Percentiles rank a stretch among this genome's conserved stretches.
Conservation (phyloP, 2,329 filamentous ascomycete species). For the Sporothrix luriei region DNA sequence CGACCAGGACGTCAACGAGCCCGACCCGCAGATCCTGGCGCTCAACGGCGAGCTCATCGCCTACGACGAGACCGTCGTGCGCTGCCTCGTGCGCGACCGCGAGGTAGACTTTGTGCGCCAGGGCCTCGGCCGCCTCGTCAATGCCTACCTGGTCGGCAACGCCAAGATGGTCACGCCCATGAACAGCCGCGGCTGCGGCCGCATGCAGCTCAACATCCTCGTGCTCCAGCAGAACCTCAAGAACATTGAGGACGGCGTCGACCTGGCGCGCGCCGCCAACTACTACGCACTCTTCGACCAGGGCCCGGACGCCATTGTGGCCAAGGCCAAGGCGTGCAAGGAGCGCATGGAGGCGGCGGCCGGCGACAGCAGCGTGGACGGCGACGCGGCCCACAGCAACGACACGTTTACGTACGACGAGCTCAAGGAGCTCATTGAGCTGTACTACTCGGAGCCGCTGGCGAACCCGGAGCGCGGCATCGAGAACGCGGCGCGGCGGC, state of each 20-base stretch:
- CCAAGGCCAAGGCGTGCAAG: conserved; percentile 58
- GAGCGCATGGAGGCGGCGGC: conserved; percentile 46
- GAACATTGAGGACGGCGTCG: conserved; percentile 76
- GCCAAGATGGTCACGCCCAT: conserved; percentile 73
- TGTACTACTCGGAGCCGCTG: conserved; percentile 69
- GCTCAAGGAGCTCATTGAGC: conserved; percentile 65
- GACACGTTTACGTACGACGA: conserved; percentile 66
- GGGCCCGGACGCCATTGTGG: conserved; percentile 67
- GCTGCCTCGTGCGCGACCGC: conserved; percentile 65
- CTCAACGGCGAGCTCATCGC: conserved; percentile 83
- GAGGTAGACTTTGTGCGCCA: conserved; percentile 76
- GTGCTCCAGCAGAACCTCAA: conserved; percentile 97
- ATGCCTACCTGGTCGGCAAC: conserved; percentile 74
- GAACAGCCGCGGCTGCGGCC: conserved; percentile 79
- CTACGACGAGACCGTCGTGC: conserved; percentile 80
- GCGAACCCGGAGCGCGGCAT: conserved; percentile 69
- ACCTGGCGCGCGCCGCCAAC: conserved; percentile 63
- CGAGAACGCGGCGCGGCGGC: conserved; percentile 65
- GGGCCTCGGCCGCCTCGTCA: conserved; percentile 76
- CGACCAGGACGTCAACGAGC: conserved; percentile 73
- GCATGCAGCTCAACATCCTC: conserved; percentile 90
- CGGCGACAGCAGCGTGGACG: conserved; percentile 28
- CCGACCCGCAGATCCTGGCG: conserved; percentile 76
- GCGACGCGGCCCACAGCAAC: conserved; percentile 36
- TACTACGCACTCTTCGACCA: conserved; percentile 71